Evolutionary conservation across 2,329 filamentous ascomycete genomes (phyloP), one percentile per base, ranked within the genome.

Genomic region (Ophiocordyceps camponoti-saundersi): DNA sequence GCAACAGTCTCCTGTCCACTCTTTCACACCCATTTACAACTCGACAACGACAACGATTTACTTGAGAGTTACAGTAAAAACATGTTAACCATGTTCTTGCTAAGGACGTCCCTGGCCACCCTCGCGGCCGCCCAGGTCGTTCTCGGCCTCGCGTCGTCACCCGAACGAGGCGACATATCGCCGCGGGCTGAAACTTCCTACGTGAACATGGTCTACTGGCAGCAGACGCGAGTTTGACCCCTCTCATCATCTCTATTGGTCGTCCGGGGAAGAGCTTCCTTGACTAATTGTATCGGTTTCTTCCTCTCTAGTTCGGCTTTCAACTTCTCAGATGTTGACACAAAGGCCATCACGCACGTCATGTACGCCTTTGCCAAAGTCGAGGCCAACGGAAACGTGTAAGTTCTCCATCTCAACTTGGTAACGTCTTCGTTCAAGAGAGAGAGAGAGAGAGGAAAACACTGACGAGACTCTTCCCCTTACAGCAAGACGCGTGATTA

Each of bases 291-390:
- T n/a, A n/a, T n/a, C n/a, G n/a, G n/a, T n/a, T n/a, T n/a, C n/a
- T n/a, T n/a, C n/a, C n/a, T n/a, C n/a, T n/a, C n/a, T n/a, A n/a
- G n/a, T n/a, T n/a, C n/a, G n/a, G n/a, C n/a, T n/a, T n/a, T n/a
- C n/a, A n/a, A n/a, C n/a, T 29, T 45, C 11, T 39, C 30, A 8
- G 20, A 45, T 10, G 13, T 36, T 20, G n/a, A 39, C 30, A 30
- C 44, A 30, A 39, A 36, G n/a, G 30, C 36, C 30, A 15, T 45
- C n/a, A 34, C 44, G 3, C 44, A 45, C 30, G 10, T 45, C 18
- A 36, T 45, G 44, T 45, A 45, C 26, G 44, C 44, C 44, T 45
- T 45, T 15, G 30, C 29, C n/a, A 23, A 45, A 12, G 44, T 45
- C 44, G 11, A 36, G 10, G 2, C 2, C 11, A 11, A 45, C 8